A percentile compares a stretch with the other conserved stretches of the same genome.
These are phyloP conservation scores for Populus hybrid DNA, from an alignment of 441 rosid genomes.

Conservation along the genomic window DNA sequence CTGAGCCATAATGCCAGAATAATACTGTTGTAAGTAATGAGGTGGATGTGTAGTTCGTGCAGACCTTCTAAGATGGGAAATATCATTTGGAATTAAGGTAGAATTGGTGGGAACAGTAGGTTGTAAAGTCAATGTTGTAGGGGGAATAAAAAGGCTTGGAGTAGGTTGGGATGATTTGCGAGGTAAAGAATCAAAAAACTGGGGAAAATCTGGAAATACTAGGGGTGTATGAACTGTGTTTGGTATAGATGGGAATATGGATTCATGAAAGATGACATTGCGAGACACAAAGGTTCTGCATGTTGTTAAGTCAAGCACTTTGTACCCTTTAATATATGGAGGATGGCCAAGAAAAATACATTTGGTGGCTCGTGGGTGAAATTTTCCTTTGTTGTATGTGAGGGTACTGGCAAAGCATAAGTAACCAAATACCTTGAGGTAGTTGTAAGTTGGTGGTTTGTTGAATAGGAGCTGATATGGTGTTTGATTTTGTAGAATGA, in stretches of 20 bases:
- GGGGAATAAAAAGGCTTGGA: too few species aligned
- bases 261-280: background rate
- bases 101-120: accelerated
- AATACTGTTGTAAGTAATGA: too few species aligned
- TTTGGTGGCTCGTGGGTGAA: background rate
- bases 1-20: too few species aligned
- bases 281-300: background rate
- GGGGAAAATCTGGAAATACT: too few species aligned
- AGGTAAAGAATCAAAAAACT: too few species aligned
- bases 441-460: background rate
- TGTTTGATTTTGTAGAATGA: background rate
- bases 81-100: too few species aligned
- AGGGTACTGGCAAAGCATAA: background rate
- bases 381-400: background rate
- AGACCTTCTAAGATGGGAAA: too few species aligned
- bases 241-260: background rate
- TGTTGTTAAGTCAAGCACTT: background rate
- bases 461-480: background rate
- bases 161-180: too few species aligned
- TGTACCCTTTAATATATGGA: background rate
- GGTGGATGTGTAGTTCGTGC: too few species aligned
- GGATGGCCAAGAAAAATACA: background rate
- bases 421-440: background rate
- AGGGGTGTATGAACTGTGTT: too few species aligned
- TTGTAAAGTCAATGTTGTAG: too few species aligned